Conservation (phyloP, 73 alveolate genomes). For the Paramecium sexaurelia region DNA sequence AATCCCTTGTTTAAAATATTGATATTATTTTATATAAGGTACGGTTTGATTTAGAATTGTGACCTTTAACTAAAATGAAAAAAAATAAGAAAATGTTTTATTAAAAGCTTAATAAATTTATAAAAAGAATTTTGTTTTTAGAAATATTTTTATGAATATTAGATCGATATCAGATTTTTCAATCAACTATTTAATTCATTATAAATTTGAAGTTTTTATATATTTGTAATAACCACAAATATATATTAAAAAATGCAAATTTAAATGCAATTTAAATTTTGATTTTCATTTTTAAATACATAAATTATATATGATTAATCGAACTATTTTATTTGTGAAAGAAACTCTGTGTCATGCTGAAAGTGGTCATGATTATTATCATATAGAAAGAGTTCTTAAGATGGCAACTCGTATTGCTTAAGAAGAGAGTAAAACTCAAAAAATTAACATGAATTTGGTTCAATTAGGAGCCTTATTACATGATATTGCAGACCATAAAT, state of each 20-base stretch:
- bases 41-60: background rate
- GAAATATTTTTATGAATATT: no score
- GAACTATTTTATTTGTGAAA: conserved; percentile 38
- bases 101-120: background rate
- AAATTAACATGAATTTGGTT: conserved; percentile 33
- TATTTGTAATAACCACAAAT: background rate
- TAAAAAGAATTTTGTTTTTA: background rate
- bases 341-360: conserved; percentile 44
- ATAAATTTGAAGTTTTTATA: background rate
- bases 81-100: background rate
- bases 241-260: background rate
- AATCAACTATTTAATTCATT: background rate
- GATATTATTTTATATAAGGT: background rate
- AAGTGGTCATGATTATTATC: conserved; percentile 66
- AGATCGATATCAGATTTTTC: background rate
- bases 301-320: background rate
- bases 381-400: conserved; percentile 58
- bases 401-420: conserved; percentile 57
- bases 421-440: conserved; percentile 6
- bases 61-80: background rate
- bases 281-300: background rate
- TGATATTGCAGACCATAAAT: conserved; percentile 66
- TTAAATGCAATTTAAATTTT: background rate
- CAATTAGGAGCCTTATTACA: conserved; percentile 67
- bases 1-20: background rate